phyloP scores from a whole-genome alignment of 768 basidiomycete genomes.

The Termitomyces sp. region DNA sequence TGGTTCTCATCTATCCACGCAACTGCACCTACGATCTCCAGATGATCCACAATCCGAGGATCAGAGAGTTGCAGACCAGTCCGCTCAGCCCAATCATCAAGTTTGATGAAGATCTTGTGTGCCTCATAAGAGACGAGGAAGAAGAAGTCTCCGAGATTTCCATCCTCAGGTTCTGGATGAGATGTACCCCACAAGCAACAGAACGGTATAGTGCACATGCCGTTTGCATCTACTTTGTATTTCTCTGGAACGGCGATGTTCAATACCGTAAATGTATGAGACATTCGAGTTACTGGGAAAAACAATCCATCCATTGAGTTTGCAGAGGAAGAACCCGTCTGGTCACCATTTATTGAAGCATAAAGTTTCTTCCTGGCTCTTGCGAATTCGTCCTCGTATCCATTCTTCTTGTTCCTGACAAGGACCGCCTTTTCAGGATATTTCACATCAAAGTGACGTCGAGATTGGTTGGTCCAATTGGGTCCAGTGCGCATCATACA shows the following conservation, averaged over 20 bases:
- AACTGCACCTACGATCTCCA: not conserved
- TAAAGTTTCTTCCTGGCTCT: too few species aligned
- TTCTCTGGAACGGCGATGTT: not conserved
- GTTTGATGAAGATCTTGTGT: not conserved
- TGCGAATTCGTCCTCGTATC: too few species aligned
- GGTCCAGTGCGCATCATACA: not conserved
- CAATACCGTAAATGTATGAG: not conserved
- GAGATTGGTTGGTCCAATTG: not conserved
- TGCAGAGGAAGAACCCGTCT: too few species aligned
- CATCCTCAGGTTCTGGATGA: not conserved
- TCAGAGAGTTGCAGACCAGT: not conserved
- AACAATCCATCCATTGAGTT: not conserved
- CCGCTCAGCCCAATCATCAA: not conserved
- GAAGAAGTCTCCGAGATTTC: not conserved
- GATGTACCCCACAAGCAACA: not conserved
- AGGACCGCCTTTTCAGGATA: too few species aligned
- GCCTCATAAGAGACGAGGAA: not conserved
- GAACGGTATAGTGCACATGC: not conserved
- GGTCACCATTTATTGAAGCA: too few species aligned
- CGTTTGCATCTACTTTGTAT: not conserved
- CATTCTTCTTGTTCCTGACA: too few species aligned
- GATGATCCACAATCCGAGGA: not conserved
- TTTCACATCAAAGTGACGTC: not conserved
- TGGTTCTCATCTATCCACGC: not conserved
- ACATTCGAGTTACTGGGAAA: not conserved